A percentile compares a stretch with the other conserved stretches of the same genome.
Conservation (phyloP, 108 stramenopile genomes). For the Phaeodactylum tricornutum region DNA sequence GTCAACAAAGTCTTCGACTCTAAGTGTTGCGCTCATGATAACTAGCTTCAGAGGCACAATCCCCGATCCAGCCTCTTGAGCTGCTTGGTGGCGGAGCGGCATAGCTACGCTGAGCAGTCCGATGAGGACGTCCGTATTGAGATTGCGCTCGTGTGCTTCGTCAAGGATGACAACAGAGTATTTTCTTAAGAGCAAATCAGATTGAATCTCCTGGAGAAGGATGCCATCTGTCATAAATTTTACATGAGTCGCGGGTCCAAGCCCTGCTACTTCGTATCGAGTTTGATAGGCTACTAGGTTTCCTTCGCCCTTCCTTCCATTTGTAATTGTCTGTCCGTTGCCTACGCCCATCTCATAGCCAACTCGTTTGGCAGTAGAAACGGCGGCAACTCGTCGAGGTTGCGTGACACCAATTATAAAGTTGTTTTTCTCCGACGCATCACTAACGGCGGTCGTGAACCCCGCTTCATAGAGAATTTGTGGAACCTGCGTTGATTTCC, state of each 20-base stretch:
- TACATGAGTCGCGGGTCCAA: slow-evolving; percentile 66
- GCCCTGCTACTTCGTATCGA: slow-evolving; percentile 84
- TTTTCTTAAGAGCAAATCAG: slow-evolving; percentile 85
- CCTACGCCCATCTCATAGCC: slow-evolving; percentile 90
- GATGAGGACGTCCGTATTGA: slow-evolving; percentile 96
- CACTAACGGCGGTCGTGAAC: slow-evolving; percentile 27
- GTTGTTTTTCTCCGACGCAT: slow-evolving; percentile 5
- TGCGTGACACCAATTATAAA: slow-evolving; percentile 83
- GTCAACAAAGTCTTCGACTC: slow-evolving; percentile 89
- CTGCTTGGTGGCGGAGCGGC: slow-evolving; percentile 69
- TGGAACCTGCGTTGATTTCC: slow-evolving; percentile 75
- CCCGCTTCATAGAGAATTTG: slow-evolving; percentile 96
- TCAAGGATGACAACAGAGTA: slow-evolving; percentile 91
- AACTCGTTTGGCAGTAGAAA: slow-evolving; percentile 94
- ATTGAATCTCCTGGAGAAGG: slow-evolving; percentile 86
- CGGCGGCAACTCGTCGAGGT: slow-evolving; percentile 94
- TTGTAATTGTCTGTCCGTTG: slow-evolving; percentile 51
- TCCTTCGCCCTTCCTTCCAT: slow-evolving; percentile 17
- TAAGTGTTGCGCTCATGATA: slow-evolving; percentile 96
- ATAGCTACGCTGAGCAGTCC: slow-evolving; percentile 83
- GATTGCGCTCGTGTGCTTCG: slow-evolving; percentile 91
- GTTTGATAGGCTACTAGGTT: slow-evolving; percentile 92
- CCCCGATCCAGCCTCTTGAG: slow-evolving; percentile 34
- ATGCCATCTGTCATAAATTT: slow-evolving; percentile 99
- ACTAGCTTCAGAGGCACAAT: slow-evolving; percentile 87